Evolutionary conservation across 1,139 yeast species (phyloP).

Genomic region (Kazachstania sp.): DNA sequence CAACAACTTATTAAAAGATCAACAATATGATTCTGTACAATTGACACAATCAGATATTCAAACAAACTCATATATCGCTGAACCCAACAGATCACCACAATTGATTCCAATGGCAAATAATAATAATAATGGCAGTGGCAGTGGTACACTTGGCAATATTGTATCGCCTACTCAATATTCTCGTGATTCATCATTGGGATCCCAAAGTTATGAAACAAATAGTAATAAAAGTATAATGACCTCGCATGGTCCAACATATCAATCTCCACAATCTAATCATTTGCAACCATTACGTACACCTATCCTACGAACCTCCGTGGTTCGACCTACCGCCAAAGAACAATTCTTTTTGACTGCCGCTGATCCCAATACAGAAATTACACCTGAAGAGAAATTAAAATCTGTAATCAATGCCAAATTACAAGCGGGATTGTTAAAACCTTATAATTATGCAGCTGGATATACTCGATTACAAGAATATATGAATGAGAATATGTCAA

Average conservation of each 20-base stretch:
- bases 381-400: conserved; percentile 88
- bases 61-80: neutral
- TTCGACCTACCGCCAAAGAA: conserved; percentile 59
- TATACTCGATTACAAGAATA: conserved; percentile 83
- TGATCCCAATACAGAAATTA: conserved; percentile 88
- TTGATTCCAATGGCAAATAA: too few species aligned
- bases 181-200: too few species aligned
- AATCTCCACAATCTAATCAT: neutral
- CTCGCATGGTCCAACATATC: neutral
- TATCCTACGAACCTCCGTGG: neutral
- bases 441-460: conserved; percentile 90
- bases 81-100: too few species aligned
- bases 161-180: too few species aligned
- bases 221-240: too few species aligned
- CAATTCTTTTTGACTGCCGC: conserved; percentile 95
- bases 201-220: too few species aligned
- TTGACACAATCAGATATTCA: neutral
- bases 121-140: too few species aligned
- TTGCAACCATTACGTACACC: neutral
- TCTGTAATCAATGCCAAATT: conserved; percentile 94
- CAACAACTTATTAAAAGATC: neutral
- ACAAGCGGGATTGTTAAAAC: conserved; percentile 88
- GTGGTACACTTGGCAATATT: too few species aligned
- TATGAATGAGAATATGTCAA: conserved; percentile 90
- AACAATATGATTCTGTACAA: neutral